phyloP scores from a whole-genome alignment of 2,329 filamentous ascomycete species.

The Epichloe typhina region DNA sequence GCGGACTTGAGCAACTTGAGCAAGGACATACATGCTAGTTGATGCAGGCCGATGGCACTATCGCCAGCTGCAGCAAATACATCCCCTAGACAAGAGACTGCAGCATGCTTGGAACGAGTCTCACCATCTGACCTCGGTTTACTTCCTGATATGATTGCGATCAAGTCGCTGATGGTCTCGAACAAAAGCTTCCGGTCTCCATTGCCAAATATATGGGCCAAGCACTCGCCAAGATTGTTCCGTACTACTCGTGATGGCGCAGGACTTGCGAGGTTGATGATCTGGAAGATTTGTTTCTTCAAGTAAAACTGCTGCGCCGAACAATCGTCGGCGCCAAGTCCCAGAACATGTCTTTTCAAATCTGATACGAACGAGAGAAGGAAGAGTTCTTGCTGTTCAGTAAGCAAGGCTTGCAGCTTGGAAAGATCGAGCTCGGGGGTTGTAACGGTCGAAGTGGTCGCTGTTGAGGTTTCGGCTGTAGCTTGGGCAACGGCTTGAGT shows the following conservation, averaged over 20 bases:
- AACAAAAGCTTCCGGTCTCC: slow-evolving; percentile 88
- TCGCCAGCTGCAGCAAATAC: slow-evolving; percentile 88
- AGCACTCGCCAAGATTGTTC: slow-evolving; percentile 75
- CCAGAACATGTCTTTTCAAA: slow-evolving; percentile 66
- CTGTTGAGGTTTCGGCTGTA: slow-evolving; percentile 6
- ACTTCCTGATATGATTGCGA: slow-evolving; percentile 55
- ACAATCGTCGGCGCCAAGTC: slow-evolving; percentile 63
- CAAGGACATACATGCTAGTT: slow-evolving; percentile 56
- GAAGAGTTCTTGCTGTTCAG: slow-evolving; percentile 92
- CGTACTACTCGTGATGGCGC: slow-evolving; percentile 78
- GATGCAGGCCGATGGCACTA: slow-evolving; percentile 75
- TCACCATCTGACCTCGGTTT: slow-evolving; percentile 69
- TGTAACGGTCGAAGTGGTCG: slow-evolving; percentile 27
- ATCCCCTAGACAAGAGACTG: slow-evolving; percentile 73
- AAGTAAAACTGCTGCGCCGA: slow-evolving; percentile 82
- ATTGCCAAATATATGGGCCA: slow-evolving; percentile 68
- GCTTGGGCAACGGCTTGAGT: slow-evolving; percentile 2
- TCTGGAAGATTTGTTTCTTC: slow-evolving; percentile 88
- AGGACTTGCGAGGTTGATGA: slow-evolving; percentile 74
- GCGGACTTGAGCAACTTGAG: slow-evolving; percentile 71
- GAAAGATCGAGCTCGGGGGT: slow-evolving; percentile 75
- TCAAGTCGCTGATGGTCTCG: slow-evolving; percentile 84
- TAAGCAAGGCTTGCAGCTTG: slow-evolving; percentile 78
- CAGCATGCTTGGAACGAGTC: slow-evolving; percentile 69
- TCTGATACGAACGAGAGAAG: slow-evolving; percentile 79